phyloP scores from a whole-genome alignment of 176 grass and related monocot species.

The Rhynchospora pubera region DNA sequence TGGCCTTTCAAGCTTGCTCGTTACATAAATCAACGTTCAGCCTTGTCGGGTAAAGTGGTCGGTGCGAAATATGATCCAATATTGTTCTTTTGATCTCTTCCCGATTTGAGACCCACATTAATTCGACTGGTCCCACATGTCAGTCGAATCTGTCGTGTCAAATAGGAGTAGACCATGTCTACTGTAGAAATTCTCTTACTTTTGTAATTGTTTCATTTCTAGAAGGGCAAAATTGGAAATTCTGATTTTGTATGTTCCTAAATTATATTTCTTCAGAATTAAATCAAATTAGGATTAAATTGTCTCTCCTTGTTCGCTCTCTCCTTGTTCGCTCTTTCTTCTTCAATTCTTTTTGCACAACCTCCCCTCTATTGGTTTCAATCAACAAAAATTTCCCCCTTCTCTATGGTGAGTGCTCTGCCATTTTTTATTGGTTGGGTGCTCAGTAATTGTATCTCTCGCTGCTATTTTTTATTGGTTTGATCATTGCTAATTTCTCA shows the following conservation, averaged over 20 bases:
- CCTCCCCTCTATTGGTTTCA: background rate
- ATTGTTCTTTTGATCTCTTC: background rate
- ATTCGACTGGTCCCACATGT: background rate
- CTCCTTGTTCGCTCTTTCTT: no score
- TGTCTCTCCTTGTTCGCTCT: background rate
- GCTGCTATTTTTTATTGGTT: no score
- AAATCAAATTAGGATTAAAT: background rate
- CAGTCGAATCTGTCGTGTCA: background rate
- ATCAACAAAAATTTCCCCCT: background rate
- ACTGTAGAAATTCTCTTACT: background rate
- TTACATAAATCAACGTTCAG: background rate
- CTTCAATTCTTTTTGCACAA: background rate
- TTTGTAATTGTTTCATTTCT: background rate
- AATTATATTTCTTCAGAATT: slow-evolving; percentile 4
- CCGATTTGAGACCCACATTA: background rate
- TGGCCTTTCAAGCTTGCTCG: no score
- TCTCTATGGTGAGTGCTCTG: background rate
- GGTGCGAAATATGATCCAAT: background rate
- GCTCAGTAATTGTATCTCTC: background rate
- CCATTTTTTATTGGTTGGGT: background rate
- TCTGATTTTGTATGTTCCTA: background rate
- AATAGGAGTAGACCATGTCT: no score
- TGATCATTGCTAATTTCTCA: background rate
- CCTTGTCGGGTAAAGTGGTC: background rate
- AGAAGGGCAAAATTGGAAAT: background rate